Evolutionary conservation across 2,329 filamentous ascomycete species (phyloP).

Genomic region (Leptographium radiaticola): DNA sequence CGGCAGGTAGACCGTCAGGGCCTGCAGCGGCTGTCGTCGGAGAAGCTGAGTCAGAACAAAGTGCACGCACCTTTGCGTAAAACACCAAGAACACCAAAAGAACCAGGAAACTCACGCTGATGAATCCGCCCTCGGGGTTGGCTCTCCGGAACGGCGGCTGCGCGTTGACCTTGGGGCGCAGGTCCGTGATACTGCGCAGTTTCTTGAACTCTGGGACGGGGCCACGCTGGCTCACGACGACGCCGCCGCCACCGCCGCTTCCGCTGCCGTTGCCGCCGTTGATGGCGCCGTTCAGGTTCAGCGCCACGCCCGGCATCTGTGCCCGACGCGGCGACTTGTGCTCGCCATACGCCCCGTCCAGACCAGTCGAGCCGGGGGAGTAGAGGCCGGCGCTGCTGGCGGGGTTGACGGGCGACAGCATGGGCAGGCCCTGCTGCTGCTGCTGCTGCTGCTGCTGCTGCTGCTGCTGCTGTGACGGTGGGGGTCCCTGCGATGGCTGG

Average conservation of each 20-base stretch:
- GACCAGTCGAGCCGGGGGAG: conserved; percentile 39
- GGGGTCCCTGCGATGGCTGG: conserved; percentile 17
- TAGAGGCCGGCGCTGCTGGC: conserved; percentile 56
- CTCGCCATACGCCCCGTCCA: conserved; percentile 53
- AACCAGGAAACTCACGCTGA: conserved; percentile 70
- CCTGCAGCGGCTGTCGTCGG: conserved; percentile 66
- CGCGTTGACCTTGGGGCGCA: conserved; percentile 69
- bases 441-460: conserved; percentile 36
- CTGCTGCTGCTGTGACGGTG: conserved; percentile 29
- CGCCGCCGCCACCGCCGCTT: background rate
- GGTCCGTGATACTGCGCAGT: conserved; percentile 56
- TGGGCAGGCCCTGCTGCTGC: conserved; percentile 35
- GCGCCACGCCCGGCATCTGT: conserved; percentile 14
- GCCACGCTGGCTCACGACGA: conserved; percentile 30
- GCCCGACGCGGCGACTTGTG: conserved; percentile 42
- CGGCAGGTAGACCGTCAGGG: conserved; percentile 81
- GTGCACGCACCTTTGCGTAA: background rate
- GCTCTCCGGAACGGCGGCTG: conserved; percentile 88
- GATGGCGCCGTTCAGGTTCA: conserved; percentile 5
- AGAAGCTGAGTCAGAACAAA: background rate
- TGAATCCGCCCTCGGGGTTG: conserved; percentile 93
- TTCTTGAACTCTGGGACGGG: conserved; percentile 82
- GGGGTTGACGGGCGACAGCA: conserved; percentile 48
- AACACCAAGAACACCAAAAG: background rate
- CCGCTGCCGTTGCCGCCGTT: background rate